phyloP scores from a whole-genome alignment of 2,329 filamentous ascomycete species.

The Venturia aucupariae region DNA sequence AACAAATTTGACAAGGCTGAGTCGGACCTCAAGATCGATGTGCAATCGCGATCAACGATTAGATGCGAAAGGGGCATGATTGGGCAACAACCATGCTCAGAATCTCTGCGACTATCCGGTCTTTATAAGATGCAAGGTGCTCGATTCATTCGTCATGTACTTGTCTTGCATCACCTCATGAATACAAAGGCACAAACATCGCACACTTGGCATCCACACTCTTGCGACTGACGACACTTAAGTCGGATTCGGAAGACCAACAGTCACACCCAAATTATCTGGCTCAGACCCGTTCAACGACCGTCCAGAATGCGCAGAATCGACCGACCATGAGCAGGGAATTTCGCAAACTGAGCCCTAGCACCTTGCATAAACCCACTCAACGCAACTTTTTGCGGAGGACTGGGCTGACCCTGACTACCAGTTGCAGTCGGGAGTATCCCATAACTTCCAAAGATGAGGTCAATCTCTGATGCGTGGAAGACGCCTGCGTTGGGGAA shows the following conservation, averaged over 20 bases:
- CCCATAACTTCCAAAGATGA: constrained; percentile 28
- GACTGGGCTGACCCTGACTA: constrained; percentile 18
- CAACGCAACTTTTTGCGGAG: constrained; percentile 26
- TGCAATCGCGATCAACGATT: no score
- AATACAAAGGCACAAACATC: not conserved
- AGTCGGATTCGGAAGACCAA: constrained; percentile 15
- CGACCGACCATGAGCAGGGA: constrained; percentile 24
- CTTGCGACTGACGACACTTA: not conserved
- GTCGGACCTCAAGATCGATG: no score
- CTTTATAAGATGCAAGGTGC: no score
- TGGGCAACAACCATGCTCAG: no score
- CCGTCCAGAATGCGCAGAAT: constrained; percentile 15
- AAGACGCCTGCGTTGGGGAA: constrained; percentile 25
- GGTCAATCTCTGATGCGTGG: constrained; percentile 26
- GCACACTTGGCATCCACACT: not conserved
- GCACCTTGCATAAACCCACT: constrained; percentile 23
- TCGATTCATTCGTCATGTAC: no score
- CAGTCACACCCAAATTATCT: constrained; percentile 17
- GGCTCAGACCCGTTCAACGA: constrained; percentile 17
- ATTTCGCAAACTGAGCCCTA: constrained; percentile 30
- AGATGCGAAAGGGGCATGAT: no score
- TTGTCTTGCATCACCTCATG: no score
- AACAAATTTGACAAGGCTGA: no score
- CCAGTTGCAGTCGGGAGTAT: not conserved
- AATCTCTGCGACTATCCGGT: no score